phyloP scores from a whole-genome alignment of 805 yeast genomes.

The Cyberlindnera americana region DNA sequence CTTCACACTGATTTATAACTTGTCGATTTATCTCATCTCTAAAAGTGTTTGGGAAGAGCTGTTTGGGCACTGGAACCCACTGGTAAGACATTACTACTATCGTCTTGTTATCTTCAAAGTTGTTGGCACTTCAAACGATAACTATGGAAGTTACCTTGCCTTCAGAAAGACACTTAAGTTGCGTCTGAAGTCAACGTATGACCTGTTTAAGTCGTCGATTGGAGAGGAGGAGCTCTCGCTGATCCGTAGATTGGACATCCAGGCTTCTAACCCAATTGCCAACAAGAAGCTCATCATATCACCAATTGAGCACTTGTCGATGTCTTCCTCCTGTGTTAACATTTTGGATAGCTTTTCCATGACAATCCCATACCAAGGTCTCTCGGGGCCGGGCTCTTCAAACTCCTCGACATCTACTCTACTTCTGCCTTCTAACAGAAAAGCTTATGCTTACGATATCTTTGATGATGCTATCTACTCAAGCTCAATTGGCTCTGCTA shows the following conservation, averaged over 20 bases:
- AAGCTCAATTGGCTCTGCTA: slow-evolving; percentile 15
- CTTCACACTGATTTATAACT: slow-evolving; percentile 44
- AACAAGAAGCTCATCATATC: slow-evolving; percentile 47
- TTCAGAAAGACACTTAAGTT: slow-evolving; percentile 12
- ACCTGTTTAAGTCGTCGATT: slow-evolving; percentile 3
- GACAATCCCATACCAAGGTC: slow-evolving; percentile 1
- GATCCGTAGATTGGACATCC: slow-evolving; percentile 11
- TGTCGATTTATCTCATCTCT: slow-evolving; percentile 53
- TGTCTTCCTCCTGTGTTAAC: slow-evolving; percentile 19
- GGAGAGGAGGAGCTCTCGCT: slow-evolving; percentile 1
- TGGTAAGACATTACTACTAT: slow-evolving; percentile 65
- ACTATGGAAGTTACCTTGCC: slow-evolving; percentile 14
- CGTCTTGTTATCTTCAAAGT: slow-evolving; percentile 69
- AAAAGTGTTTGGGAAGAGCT: slow-evolving; percentile 48
- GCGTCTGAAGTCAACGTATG: slow-evolving; percentile 8
- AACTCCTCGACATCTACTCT: slow-evolving; percentile 16
- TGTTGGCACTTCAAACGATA: slow-evolving; percentile 14
- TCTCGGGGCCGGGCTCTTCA: background rate
- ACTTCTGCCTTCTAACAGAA: slow-evolving; percentile 22
- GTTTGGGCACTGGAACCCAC: slow-evolving; percentile 78
- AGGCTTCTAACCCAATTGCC: slow-evolving; percentile 37
- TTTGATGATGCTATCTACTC: slow-evolving; percentile 62
- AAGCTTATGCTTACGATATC: slow-evolving; percentile 59
- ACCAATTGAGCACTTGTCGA: slow-evolving; percentile 6
- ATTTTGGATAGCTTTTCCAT: slow-evolving; percentile 6